These are phyloP conservation scores for Nicotiana rustica DNA, from an alignment of 305 asterid genomes.

Conservation along the genomic window DNA sequence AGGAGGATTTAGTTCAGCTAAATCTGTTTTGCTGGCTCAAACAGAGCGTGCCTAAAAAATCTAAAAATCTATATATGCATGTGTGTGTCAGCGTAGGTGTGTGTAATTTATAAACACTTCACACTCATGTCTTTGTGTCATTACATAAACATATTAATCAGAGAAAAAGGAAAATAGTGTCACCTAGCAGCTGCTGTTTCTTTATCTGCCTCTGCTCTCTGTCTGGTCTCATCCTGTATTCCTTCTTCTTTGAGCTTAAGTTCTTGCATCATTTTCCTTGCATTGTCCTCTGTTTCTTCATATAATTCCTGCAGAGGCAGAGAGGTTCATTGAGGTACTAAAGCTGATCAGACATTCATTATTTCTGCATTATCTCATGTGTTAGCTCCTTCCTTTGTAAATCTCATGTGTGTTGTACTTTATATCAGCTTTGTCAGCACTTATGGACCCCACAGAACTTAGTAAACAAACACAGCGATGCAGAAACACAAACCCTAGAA, in stretches of 20 bases:
- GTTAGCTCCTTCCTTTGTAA: conserved; percentile 28
- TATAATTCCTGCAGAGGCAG: conserved; percentile 33
- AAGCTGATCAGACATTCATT: neutral
- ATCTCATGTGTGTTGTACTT: conserved; percentile 30
- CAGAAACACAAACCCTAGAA: neutral
- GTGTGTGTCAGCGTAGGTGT: neutral
- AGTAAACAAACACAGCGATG: neutral
- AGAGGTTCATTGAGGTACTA: neutral
- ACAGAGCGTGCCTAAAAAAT: neutral
- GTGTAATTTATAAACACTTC: neutral
- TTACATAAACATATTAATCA: neutral
- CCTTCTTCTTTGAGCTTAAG: conserved; percentile 46
- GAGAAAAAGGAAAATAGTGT: neutral
- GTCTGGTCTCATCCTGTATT: conserved; percentile 41
- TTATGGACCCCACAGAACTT: neutral
- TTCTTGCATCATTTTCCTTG: conserved; percentile 43
- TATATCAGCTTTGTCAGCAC: conserved; percentile 26
- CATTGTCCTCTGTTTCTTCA: conserved; percentile 38
- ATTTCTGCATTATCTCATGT: neutral
- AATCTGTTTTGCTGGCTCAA: too few relatives aligned
- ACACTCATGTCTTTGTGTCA: neutral
- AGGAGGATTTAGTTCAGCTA: neutral
- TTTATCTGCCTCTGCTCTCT: conserved; percentile 46
- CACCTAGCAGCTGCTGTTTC: conserved; percentile 52
- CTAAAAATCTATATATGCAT: neutral